These are phyloP conservation scores for Hypoxylon fragiforme DNA, from an alignment of 495 filamentous ascomycete species.

Conservation along the genomic window DNA sequence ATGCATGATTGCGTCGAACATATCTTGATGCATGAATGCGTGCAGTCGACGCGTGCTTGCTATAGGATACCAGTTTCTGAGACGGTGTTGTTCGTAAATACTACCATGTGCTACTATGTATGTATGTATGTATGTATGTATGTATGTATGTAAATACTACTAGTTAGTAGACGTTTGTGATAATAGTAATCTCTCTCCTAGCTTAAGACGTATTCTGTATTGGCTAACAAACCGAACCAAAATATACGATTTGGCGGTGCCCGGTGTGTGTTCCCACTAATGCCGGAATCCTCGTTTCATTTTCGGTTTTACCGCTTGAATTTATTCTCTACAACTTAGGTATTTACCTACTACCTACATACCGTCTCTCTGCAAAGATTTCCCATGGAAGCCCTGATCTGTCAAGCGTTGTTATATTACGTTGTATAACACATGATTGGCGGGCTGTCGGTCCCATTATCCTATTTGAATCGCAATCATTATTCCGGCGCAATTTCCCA, in stretches of 20 bases:
- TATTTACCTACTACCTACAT: too few species aligned
- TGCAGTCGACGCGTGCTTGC: conserved; percentile 25
- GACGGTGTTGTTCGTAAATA: conserved; percentile 3
- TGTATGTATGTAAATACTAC: too few species aligned
- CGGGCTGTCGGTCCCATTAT: neutral
- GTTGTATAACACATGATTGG: too few species aligned
- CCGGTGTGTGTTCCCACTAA: conserved; percentile 9
- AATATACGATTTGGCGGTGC: conserved; percentile 9
- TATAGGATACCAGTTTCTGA: conserved; percentile 24
- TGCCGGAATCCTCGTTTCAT: conserved; percentile 7
- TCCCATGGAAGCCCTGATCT: too few species aligned
- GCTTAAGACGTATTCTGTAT: conserved; percentile 6
- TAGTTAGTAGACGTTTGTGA: conserved; percentile 2
- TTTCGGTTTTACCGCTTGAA: neutral
- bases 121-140: too few species aligned
- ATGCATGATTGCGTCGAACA: conserved; percentile 36
- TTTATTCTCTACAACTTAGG: neutral
- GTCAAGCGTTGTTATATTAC: too few species aligned
- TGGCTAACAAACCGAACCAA: conserved; percentile 12
- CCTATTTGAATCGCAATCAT: too few species aligned
- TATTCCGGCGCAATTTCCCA: too few species aligned
- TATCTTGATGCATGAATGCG: conserved; percentile 22
- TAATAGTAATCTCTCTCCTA: conserved; percentile 7
- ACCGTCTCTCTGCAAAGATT: too few species aligned
- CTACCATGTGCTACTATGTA: too few species aligned